Conservation (phyloP, 2,329 filamentous ascomycete species). For the Colletotrichum sp. region DNA sequence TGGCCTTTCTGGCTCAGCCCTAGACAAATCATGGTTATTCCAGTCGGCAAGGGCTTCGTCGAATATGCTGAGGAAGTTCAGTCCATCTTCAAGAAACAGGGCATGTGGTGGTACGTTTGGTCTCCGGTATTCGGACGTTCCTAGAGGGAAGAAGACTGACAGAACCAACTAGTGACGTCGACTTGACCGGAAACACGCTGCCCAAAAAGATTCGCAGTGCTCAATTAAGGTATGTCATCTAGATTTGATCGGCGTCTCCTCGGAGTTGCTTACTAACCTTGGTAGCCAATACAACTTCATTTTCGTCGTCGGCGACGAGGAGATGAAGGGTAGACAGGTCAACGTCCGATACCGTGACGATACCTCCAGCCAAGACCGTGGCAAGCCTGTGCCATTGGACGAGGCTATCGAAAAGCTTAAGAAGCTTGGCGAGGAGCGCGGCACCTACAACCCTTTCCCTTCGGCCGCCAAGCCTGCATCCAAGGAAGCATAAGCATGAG, state of each 20-base stretch:
- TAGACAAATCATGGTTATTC: conserved; percentile 69
- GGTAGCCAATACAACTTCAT: conserved; percentile 10
- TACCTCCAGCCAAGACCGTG: conserved; percentile 64
- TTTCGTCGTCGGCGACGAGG: conserved; percentile 66
- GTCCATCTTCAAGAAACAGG: conserved; percentile 68
- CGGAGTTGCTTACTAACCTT: conserved; percentile 23
- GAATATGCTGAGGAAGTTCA: conserved; percentile 81
- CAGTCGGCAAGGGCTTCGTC: conserved; percentile 72
- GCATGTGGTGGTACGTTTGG: conserved; percentile 61
- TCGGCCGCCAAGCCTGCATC: conserved; percentile 20
- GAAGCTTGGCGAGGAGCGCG: conserved; percentile 55
- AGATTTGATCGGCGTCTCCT: background rate
- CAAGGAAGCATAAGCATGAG: conserved; percentile 24
- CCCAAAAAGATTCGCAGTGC: conserved; percentile 89
- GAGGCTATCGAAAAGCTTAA: conserved; percentile 62
- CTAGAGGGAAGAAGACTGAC: background rate
- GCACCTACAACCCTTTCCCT: conserved; percentile 40
- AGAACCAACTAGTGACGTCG: conserved; percentile 55
- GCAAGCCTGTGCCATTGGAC: conserved; percentile 61
- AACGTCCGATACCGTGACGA: conserved; percentile 71
- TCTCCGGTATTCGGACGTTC: background rate
- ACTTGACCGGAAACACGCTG: conserved; percentile 79
- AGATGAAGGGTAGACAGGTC: conserved; percentile 64
- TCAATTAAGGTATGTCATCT: conserved; percentile 73
- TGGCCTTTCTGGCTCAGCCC: conserved; percentile 91